Base-by-base conservation (phyloP, 2,329 filamentous ascomycete species). In the Pseudogymnoascus sp. region DNA sequence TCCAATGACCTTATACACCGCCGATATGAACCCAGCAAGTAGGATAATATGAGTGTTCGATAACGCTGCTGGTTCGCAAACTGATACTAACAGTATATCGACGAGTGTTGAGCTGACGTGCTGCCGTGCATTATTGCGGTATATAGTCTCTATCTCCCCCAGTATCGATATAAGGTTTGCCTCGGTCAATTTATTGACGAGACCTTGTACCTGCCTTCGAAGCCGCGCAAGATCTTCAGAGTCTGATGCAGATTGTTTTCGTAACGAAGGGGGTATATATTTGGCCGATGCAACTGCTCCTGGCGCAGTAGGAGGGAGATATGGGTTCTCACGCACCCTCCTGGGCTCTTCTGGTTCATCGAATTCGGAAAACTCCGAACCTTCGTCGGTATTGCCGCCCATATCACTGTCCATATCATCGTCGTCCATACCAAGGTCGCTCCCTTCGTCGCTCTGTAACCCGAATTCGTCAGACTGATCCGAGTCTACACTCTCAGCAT, bases 121-220 rank as follows among this genome's bases (percentile, higher is more conserved):
- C 66, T 94, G 91, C n/a, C 94, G 86, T 0, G 94, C 87, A 68
- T 96, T 86, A 44, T 87, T 86, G 62, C 87, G 84, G 73, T 97
- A 99, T 1, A 97, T 78, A 65, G 87, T 85, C 71, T 96, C 91
- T 33, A 96, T 81, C 16, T 95, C 89, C 47, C 84, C 83, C 3
- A 97, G 78, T 62, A 97, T 96, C 1, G 90, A 89, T 5, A 96
- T 75, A 66, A 99, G 80, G 69, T 94, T 97, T 38, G 91, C 86
- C 72, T 97, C 93, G 0, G 94, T 97, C 33, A 99, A 80, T 72
- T 93, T 88, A 75, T 99, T 99, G 72, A 99, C 82, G 16, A 94
- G 82, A 71, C 94, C 93, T 73, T 97, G 92, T 0, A 91, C 81
- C 71, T 95, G 91, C 66, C 91, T 85, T 64, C 86, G 86, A 60